These are phyloP conservation scores for Buddleja alternifolia DNA, from an alignment of 257 asterid genomes.

Conservation along the genomic window DNA sequence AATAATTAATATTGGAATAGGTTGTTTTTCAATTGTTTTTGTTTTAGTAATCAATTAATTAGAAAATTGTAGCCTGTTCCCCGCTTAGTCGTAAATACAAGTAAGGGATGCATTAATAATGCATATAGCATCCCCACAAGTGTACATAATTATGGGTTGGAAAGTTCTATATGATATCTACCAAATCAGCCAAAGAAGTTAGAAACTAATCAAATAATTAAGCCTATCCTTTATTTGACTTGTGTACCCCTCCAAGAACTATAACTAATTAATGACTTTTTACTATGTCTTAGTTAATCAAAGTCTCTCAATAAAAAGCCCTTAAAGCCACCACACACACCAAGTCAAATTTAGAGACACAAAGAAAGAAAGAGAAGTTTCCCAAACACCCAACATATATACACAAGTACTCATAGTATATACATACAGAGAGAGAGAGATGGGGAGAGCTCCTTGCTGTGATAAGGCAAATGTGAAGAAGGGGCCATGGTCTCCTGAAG, in stretches of 20 bases:
- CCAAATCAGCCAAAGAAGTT: neutral
- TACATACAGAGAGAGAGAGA: slow-evolving; percentile 34
- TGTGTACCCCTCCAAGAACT: slow-evolving; percentile 11
- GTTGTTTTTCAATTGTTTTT: no score
- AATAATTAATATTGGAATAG: no score
- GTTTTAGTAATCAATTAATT: no score
- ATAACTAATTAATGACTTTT: slow-evolving; percentile 11
- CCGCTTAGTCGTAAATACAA: no score
- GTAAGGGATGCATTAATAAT: no score
- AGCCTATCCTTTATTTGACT: slow-evolving; percentile 46
- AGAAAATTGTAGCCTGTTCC: no score
- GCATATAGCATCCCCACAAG: no score
- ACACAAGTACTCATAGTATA: neutral
- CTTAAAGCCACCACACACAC: slow-evolving; percentile 18
- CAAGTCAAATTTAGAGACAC: slow-evolving; percentile 40
- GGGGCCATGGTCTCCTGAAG: slow-evolving; percentile 98
- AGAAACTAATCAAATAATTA: neutral
- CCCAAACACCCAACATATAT: slow-evolving; percentile 33
- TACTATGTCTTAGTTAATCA: slow-evolving; percentile 23
- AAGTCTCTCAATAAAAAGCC: slow-evolving; percentile 38
- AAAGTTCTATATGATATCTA: no score
- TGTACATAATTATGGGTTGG: no score
- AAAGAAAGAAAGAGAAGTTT: slow-evolving; percentile 30
- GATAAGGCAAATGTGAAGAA: slow-evolving; percentile 90
- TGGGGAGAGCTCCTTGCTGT: slow-evolving; percentile 97